These are phyloP conservation scores for Rosa multiflora DNA, from an alignment of 306 rosid species.

Conservation along the genomic window DNA sequence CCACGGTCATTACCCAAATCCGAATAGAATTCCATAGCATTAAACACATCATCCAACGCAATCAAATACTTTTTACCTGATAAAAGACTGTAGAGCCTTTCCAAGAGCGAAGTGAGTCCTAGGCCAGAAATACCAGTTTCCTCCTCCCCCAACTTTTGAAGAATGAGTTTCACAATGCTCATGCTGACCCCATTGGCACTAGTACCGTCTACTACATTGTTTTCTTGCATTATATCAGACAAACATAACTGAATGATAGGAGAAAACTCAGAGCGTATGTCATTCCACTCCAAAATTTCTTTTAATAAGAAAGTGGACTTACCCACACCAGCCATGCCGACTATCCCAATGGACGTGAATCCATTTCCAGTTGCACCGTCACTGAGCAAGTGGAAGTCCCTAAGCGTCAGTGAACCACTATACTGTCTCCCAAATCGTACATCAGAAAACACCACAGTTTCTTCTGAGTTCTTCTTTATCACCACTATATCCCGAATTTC, in stretches of 20 bases:
- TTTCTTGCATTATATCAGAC: neutral
- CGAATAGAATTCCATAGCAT: neutral
- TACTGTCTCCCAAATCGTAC: too few species aligned
- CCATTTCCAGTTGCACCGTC: neutral
- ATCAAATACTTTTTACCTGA: neutral
- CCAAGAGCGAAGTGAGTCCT: neutral
- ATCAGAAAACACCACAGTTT: neutral
- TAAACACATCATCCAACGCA: constrained; percentile 1
- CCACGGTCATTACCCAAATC: neutral
- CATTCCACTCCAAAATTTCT: neutral
- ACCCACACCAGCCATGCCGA: constrained; percentile 19
- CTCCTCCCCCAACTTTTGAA: neutral
- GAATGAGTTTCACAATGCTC: neutral
- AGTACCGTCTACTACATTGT: neutral
- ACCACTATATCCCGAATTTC: too few species aligned
- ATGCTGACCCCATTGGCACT: too few species aligned
- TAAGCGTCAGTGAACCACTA: neutral
- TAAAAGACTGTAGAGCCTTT: neutral
- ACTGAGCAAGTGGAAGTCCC: neutral
- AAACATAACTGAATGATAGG: constrained; percentile 1
- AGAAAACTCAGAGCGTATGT: neutral
- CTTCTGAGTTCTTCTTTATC: too few species aligned
- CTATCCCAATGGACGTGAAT: constrained; percentile 11
- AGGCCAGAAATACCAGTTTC: neutral
- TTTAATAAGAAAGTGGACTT: constrained; percentile 7